phyloP scores from a whole-genome alignment of 192 early-diverging fungal genomes.

The Linnemannia elongata region DNA sequence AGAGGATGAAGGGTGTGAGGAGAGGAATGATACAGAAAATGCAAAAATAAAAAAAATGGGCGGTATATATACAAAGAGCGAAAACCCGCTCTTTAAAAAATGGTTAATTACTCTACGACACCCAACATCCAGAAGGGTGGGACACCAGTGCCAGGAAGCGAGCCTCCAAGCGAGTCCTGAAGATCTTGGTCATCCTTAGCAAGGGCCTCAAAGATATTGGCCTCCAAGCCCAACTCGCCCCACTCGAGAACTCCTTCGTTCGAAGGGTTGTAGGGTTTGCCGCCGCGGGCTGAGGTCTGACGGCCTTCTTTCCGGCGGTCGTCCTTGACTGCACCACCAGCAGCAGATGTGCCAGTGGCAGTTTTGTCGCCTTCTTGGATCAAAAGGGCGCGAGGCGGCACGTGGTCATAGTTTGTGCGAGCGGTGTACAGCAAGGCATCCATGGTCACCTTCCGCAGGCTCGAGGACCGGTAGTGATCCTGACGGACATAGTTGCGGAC shows the following conservation, averaged over 20 bases:
- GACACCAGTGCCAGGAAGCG: conserved; percentile 54
- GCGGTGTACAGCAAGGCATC: conserved; percentile 66
- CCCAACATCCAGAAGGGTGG: conserved; percentile 71
- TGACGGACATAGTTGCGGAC: conserved; percentile 59
- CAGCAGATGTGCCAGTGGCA: conserved; percentile 1
- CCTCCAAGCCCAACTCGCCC: conserved; percentile 48
- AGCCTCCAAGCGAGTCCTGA: conserved; percentile 50
- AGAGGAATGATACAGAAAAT: neutral
- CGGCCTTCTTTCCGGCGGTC: conserved; percentile 18
- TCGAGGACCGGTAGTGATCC: conserved; percentile 39
- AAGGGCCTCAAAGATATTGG: conserved; percentile 45
- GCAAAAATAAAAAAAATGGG: conserved; percentile 7
- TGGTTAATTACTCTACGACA: conserved; percentile 28
- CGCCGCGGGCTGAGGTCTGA: neutral
- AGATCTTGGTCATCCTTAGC: conserved; percentile 43
- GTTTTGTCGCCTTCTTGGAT: conserved; percentile 20
- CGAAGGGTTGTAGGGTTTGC: conserved; percentile 18
- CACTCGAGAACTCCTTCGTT: conserved; percentile 39
- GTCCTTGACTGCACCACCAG: neutral
- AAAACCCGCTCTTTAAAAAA: neutral
- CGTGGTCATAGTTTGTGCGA: conserved; percentile 56
- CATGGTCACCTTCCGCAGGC: conserved; percentile 54
- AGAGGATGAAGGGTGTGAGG: neutral
- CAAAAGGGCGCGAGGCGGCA: conserved; percentile 32
- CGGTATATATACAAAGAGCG: conserved; percentile 29